Percentiles rank a stretch among this genome's conserved stretches.
phyloP scores from a whole-genome alignment of 2,329 filamentous ascomycete species.

The Fusarium austroafricanum region DNA sequence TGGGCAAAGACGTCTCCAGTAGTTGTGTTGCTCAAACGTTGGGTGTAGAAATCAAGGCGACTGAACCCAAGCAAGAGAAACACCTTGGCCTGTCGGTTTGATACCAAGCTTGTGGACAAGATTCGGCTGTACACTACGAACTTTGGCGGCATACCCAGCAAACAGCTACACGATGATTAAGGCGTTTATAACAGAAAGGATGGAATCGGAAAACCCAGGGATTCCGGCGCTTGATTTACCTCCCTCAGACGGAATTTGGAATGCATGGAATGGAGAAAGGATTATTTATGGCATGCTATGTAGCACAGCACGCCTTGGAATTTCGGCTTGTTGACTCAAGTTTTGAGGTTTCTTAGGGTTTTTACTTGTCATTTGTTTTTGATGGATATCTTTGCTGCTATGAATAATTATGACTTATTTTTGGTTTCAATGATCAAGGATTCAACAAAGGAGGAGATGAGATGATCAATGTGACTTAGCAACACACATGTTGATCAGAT shows the following conservation, averaged over 20 bases:
- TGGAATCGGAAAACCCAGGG: slow-evolving; percentile 41
- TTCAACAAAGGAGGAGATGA: not conserved
- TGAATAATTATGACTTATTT: slow-evolving; percentile 38
- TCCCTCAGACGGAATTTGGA: slow-evolving; percentile 16
- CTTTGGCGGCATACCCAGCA: slow-evolving; percentile 28
- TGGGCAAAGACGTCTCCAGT: slow-evolving; percentile 58
- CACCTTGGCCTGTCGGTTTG: slow-evolving; percentile 32
- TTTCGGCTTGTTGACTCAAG: slow-evolving; percentile 7
- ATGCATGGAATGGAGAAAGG: slow-evolving; percentile 36
- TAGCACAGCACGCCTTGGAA: slow-evolving; percentile 8
- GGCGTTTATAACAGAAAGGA: slow-evolving; percentile 47
- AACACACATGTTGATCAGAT: not conserved
- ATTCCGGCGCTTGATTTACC: slow-evolving; percentile 34
- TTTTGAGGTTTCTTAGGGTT: slow-evolving; percentile 10
- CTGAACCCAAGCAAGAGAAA: slow-evolving; percentile 37
- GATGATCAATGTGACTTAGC: slow-evolving; percentile 1
- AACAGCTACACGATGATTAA: slow-evolving; percentile 41
- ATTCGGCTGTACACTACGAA: slow-evolving; percentile 44
- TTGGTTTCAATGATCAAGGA: slow-evolving; percentile 12
- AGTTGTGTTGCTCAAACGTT: slow-evolving; percentile 60
- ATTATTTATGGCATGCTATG: slow-evolving; percentile 12
- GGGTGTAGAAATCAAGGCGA: slow-evolving; percentile 64
- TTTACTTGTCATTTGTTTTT: slow-evolving; percentile 14
- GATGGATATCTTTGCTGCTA: slow-evolving; percentile 20
- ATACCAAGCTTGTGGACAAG: slow-evolving; percentile 23